These are phyloP conservation scores for Chaetomium cochliodes DNA, from an alignment of 495 filamentous ascomycete genomes.

Conservation along the genomic window DNA sequence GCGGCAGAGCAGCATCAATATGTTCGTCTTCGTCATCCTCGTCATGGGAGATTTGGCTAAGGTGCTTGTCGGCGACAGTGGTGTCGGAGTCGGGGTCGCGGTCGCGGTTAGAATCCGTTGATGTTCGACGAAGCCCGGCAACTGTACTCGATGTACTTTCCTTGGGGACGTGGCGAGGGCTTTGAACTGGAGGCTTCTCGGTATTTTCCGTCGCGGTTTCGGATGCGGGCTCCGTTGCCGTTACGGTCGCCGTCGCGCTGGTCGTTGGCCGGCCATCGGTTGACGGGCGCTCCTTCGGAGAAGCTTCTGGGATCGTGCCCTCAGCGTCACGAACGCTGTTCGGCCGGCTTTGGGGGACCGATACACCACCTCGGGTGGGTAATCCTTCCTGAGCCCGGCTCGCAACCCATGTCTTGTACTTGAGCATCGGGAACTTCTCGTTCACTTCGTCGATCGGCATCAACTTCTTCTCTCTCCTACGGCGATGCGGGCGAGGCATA, in stretches of 20 bases:
- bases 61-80: constrained; percentile 29
- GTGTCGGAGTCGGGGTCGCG: constrained; percentile 6
- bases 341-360: constrained; percentile 67
- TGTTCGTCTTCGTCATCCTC: constrained; percentile 77
- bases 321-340: constrained; percentile 65
- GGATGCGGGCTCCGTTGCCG: not conserved
- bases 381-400: constrained; percentile 79
- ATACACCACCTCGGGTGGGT: constrained; percentile 80
- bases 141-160: constrained; percentile 39
- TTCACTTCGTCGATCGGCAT: constrained; percentile 99
- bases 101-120: constrained; percentile 24
- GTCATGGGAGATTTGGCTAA: constrained; percentile 44
- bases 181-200: constrained; percentile 30
- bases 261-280: constrained; percentile 37
- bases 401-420: constrained; percentile 94
- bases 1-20: constrained; percentile 76
- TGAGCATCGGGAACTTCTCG: constrained; percentile 88
- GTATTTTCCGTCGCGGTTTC: not conserved
- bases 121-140: constrained; percentile 17
- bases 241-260: constrained; percentile 26
- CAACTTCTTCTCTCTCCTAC: constrained; percentile 90
- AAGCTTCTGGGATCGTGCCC: constrained; percentile 46
- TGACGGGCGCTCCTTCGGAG: constrained; percentile 40
- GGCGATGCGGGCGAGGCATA: constrained; percentile 75
- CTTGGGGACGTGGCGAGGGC: constrained; percentile 30